A percentile compares a stretch with the other conserved stretches of the same genome.
phyloP scores from a whole-genome alignment of 192 early-diverging fungal species.

The Coemansia sp. region DNA sequence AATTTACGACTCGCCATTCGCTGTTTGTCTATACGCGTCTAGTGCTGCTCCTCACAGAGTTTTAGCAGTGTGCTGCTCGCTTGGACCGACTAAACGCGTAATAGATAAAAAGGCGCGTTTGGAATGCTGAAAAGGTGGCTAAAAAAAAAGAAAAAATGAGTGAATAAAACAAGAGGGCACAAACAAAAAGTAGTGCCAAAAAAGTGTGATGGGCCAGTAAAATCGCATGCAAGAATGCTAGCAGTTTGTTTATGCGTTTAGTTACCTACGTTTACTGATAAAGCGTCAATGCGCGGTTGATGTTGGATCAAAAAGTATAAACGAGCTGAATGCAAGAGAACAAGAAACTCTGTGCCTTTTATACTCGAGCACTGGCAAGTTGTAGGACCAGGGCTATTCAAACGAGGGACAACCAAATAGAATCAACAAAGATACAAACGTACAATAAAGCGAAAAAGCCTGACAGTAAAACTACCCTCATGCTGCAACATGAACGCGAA shows the following conservation, averaged over 20 bases:
- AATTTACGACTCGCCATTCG: slow-evolving; percentile 47
- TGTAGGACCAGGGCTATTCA: no score
- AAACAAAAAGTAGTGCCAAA: neutral
- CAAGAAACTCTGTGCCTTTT: no score
- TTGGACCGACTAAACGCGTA: neutral
- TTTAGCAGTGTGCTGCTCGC: neutral
- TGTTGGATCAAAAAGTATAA: no score
- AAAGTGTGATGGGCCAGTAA: slow-evolving; percentile 2
- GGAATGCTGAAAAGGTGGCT: neutral
- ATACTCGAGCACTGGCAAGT: no score
- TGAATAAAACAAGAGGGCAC: neutral
- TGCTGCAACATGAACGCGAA: neutral
- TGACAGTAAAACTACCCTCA: no score
- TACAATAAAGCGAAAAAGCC: no score
- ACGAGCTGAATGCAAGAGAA: no score
- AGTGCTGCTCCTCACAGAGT: neutral
- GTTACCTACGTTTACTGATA: neutral
- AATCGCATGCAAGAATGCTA: slow-evolving; percentile 1
- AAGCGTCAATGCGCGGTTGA: neutral
- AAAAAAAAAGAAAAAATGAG: neutral
- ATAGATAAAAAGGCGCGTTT: neutral
- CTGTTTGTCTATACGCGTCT: neutral
- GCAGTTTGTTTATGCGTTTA: neutral
- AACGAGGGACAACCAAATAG: no score
- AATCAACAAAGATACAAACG: no score